These are phyloP conservation scores for Cubamyces sp. DNA, from an alignment of 768 basidiomycete species.

Conservation along the genomic window DNA sequence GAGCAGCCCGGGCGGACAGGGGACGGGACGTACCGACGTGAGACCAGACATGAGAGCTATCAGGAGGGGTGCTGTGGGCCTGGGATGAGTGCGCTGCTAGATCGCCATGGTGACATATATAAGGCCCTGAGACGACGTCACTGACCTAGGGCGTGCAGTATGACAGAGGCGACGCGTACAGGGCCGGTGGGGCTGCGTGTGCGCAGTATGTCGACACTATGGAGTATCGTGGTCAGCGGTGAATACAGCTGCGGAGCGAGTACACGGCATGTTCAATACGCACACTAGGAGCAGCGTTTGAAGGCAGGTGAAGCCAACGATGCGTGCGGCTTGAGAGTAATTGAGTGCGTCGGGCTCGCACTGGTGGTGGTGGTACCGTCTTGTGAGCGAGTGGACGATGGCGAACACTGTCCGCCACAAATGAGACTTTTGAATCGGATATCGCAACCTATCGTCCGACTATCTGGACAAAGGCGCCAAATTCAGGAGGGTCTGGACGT, in stretches of 20 bases:
- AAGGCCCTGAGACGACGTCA: neutral
- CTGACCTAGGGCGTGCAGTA: conserved; percentile 11
- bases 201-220: conserved; percentile 6
- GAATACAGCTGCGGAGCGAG: neutral
- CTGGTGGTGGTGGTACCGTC: neutral
- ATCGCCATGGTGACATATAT: neutral
- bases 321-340: conserved; percentile 6
- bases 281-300: conserved; percentile 18
- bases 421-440: neutral
- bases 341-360: neutral
- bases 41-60: neutral
- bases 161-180: neutral
- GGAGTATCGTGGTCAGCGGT: neutral
- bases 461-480: neutral
- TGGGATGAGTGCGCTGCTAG: too few relatives aligned
- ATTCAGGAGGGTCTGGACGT: neutral
- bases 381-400: conserved; percentile 9
- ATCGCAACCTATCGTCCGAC: neutral
- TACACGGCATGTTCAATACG: neutral
- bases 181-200: neutral
- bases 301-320: conserved; percentile 14
- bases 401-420: conserved; percentile 8
- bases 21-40: conserved; percentile 1
- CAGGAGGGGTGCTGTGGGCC: too few relatives aligned
- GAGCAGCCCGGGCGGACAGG: neutral